A percentile compares a stretch with the other conserved stretches of the same genome.
Evolutionary conservation across 108 stramenopile species (phyloP).

Genomic region (Cylindrotheca closterium): DNA sequence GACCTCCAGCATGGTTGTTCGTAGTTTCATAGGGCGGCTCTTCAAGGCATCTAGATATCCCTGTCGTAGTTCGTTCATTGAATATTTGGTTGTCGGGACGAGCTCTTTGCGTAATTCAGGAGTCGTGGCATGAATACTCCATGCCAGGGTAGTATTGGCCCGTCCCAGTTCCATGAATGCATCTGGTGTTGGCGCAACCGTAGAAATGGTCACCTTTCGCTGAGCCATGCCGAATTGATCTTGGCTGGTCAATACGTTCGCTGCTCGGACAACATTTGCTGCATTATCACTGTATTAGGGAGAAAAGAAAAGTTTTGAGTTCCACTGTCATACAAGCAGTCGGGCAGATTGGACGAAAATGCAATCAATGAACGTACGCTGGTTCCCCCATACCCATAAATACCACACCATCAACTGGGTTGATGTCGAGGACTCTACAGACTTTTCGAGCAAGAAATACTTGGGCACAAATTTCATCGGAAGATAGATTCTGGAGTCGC

Average conservation of each 20-base stretch:
- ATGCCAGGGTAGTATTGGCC: constrained; percentile 67
- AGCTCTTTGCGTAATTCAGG: constrained; percentile 67
- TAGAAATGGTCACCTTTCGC: constrained; percentile 74
- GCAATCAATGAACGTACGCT: background rate
- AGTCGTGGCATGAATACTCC: constrained; percentile 78
- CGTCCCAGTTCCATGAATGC: constrained; percentile 48
- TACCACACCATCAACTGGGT: constrained; percentile 47
- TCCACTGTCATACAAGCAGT: background rate
- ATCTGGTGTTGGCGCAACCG: constrained; percentile 77
- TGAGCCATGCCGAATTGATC: constrained; percentile 59
- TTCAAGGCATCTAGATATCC: constrained; percentile 68
- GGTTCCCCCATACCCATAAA: constrained; percentile 94
- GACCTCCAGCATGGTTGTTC: constrained; percentile 77
- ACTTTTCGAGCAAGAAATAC: constrained; percentile 69
- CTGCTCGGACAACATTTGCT: constrained; percentile 52
- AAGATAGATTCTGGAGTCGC: constrained; percentile 43
- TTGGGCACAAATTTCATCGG: constrained; percentile 83
- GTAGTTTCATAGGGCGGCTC: constrained; percentile 41
- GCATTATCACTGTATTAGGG: constrained; percentile 81
- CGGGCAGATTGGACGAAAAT: background rate
- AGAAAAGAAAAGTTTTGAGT: too few species aligned
- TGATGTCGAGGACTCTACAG: constrained; percentile 37
- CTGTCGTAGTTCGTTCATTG: constrained; percentile 68
- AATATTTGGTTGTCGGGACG: constrained; percentile 79
- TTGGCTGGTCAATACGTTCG: constrained; percentile 46